Evolutionary conservation across 306 rosid species (phyloP).

Genomic region (Begonia peltatifolia): DNA sequence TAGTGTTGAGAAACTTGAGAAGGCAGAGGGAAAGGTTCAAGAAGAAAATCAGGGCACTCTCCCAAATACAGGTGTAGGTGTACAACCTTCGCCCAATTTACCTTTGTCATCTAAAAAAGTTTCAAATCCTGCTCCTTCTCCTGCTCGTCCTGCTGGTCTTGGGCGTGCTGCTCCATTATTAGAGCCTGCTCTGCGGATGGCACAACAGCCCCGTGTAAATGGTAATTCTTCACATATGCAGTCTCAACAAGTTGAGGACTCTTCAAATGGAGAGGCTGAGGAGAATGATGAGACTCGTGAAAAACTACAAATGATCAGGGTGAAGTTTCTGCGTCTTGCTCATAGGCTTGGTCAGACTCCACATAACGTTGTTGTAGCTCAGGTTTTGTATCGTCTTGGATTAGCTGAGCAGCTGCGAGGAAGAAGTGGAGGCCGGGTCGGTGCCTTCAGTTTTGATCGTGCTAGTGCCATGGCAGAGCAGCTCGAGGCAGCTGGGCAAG

Average conservation of each 20-base stretch:
- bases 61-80: slow-evolving; percentile 16
- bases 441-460: slow-evolving; percentile 95
- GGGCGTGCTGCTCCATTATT: slow-evolving; percentile 74
- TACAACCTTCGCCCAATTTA: slow-evolving; percentile 19
- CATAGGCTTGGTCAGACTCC: slow-evolving; percentile 98
- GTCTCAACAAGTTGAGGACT: slow-evolving; percentile 66
- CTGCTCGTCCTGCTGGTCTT: slow-evolving; percentile 80
- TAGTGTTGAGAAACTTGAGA: slow-evolving; percentile 6
- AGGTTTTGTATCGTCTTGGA: slow-evolving; percentile 87
- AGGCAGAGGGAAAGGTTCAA: slow-evolving; percentile 22
- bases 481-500: slow-evolving; percentile 89
- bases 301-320: slow-evolving; percentile 94
- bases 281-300: slow-evolving; percentile 95
- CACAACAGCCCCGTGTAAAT: slow-evolving; percentile 66
- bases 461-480: slow-evolving; percentile 99
- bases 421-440: slow-evolving; percentile 92
- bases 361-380: slow-evolving; percentile 99
- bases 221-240: slow-evolving; percentile 45
- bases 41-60: slow-evolving; percentile 23
- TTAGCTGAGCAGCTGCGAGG: slow-evolving; percentile 96
- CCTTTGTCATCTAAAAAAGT: slow-evolving; percentile 36
- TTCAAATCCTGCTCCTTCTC: slow-evolving; percentile 26
- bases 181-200: slow-evolving; percentile 62
- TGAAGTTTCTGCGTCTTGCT: slow-evolving; percentile 81
- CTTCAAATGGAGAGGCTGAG: slow-evolving; percentile 56